Percentiles rank a stretch among this genome's conserved stretches.
Evolutionary conservation across 495 filamentous ascomycete species (phyloP).

Genomic region (Penicillium antarcticum): DNA sequence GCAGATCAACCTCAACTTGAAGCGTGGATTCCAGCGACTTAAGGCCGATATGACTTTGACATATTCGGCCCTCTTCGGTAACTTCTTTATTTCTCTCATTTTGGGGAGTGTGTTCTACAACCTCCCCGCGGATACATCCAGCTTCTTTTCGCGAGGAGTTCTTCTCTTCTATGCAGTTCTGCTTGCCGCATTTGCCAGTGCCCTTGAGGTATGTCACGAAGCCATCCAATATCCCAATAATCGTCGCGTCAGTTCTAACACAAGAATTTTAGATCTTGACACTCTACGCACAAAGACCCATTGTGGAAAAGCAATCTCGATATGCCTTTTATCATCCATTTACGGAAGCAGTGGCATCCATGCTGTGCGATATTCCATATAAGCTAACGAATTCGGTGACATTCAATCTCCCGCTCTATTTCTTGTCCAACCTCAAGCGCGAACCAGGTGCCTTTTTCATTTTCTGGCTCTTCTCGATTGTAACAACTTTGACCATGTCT

Average conservation of each 20-base stretch:
- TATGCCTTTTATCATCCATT: slow-evolving; percentile 68
- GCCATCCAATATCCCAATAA: no score
- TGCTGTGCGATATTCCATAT: slow-evolving; percentile 60
- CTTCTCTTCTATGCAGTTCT: slow-evolving; percentile 92
- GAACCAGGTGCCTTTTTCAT: slow-evolving; percentile 54
- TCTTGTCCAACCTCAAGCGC: slow-evolving; percentile 54
- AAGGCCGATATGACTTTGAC: slow-evolving; percentile 74
- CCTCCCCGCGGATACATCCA: slow-evolving; percentile 56
- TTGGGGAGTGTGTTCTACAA: slow-evolving; percentile 89
- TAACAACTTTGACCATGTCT: slow-evolving; percentile 59
- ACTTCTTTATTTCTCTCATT: slow-evolving; percentile 77
- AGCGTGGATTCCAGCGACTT: slow-evolving; percentile 56
- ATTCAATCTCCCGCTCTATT: slow-evolving; percentile 61
- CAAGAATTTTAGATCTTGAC: slow-evolving; percentile 49
- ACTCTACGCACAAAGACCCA: slow-evolving; percentile 60
- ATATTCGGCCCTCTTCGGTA: slow-evolving; percentile 69
- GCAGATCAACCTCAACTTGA: slow-evolving; percentile 49
- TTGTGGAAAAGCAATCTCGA: slow-evolving; percentile 64
- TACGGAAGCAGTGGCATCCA: slow-evolving; percentile 58
- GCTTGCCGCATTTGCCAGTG: slow-evolving; percentile 82
- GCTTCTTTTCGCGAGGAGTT: slow-evolving; percentile 80
- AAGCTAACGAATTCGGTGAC: slow-evolving; percentile 49
- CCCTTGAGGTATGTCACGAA: slow-evolving; percentile 58
- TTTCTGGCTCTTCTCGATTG: slow-evolving; percentile 54
- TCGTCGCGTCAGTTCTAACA: background rate